These are phyloP conservation scores for Sporothrix pallida DNA, from an alignment of 2,329 filamentous ascomycete genomes.

Conservation along the genomic window DNA sequence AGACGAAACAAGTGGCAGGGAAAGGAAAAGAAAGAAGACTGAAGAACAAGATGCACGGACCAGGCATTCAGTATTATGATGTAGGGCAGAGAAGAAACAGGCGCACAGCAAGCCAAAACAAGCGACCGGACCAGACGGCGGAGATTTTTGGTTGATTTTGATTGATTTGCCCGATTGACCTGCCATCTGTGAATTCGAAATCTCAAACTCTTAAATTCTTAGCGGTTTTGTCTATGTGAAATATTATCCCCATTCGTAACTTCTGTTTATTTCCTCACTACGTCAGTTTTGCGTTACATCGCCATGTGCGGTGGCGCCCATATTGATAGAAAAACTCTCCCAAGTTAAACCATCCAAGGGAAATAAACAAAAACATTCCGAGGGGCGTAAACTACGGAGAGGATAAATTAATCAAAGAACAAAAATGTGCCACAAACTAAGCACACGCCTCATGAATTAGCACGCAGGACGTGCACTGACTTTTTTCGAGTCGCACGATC, in stretches of 20 bases:
- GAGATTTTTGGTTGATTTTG: background rate
- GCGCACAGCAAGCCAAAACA: constrained; percentile 20
- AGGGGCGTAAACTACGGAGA: background rate
- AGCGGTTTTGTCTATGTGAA: background rate
- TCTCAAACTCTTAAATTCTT: background rate
- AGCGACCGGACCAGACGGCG: background rate
- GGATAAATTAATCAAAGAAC: background rate
- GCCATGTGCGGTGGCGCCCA: constrained; percentile 12
- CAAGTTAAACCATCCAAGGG: background rate
- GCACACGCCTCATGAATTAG: background rate
- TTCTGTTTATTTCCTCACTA: background rate
- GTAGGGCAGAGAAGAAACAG: background rate
- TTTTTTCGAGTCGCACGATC: constrained; percentile 1
- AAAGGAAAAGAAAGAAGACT: background rate
- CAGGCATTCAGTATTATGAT: background rate
- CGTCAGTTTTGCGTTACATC: constrained; percentile 15
- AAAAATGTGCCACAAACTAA: background rate
- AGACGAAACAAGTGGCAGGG: background rate
- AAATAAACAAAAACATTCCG: background rate
- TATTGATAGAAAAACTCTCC: background rate
- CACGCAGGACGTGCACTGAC: background rate
- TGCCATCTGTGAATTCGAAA: background rate
- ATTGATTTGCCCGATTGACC: background rate
- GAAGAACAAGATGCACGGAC: constrained; percentile 4
- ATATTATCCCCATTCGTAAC: background rate